Percentiles rank a stretch among this genome's conserved stretches.
Evolutionary conservation across 2,329 filamentous ascomycete genomes (phyloP).

Genomic region (Aspergillus ibericus): DNA sequence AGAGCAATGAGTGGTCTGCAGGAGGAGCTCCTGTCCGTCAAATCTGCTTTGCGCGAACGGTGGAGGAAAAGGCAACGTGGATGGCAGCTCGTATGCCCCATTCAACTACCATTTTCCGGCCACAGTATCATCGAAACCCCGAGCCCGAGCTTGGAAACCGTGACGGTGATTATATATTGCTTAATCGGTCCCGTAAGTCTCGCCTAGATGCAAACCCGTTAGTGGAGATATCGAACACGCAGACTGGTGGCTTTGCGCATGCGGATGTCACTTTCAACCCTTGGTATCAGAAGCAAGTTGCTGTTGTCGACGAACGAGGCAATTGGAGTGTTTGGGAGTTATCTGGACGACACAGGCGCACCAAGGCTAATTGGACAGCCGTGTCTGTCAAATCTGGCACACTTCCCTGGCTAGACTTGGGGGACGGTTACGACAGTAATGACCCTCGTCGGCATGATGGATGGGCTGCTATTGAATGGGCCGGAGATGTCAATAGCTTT

Average conservation of each 20-base stretch:
- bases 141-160: conserved; percentile 22
- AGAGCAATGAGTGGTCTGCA: conserved; percentile 51
- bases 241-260: conserved; percentile 51
- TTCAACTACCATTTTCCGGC: conserved; percentile 51
- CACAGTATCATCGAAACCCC: conserved; percentile 35
- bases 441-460: conserved; percentile 37
- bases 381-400: conserved; percentile 32
- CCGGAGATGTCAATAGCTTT: conserved; percentile 41
- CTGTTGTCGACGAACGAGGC: conserved; percentile 54
- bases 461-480: conserved; percentile 47
- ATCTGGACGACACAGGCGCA: conserved; percentile 31
- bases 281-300: conserved; percentile 58
- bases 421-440: conserved; percentile 14
- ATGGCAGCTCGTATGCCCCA: conserved; percentile 53
- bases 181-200: conserved; percentile 32
- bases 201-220: conserved; percentile 51
- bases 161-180: conserved; percentile 13
- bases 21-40: conserved; percentile 55
- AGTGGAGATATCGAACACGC: conserved; percentile 41
- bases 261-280: conserved; percentile 61
- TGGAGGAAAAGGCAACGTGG: conserved; percentile 44
- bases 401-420: conserved; percentile 25
- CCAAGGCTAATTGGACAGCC: conserved; percentile 30
- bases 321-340: conserved; percentile 56
- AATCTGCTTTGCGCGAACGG: conserved; percentile 50